These are phyloP conservation scores for Chrysosporium keratinophilum DNA, from an alignment of 2,329 filamentous ascomycete genomes.

Conservation along the genomic window DNA sequence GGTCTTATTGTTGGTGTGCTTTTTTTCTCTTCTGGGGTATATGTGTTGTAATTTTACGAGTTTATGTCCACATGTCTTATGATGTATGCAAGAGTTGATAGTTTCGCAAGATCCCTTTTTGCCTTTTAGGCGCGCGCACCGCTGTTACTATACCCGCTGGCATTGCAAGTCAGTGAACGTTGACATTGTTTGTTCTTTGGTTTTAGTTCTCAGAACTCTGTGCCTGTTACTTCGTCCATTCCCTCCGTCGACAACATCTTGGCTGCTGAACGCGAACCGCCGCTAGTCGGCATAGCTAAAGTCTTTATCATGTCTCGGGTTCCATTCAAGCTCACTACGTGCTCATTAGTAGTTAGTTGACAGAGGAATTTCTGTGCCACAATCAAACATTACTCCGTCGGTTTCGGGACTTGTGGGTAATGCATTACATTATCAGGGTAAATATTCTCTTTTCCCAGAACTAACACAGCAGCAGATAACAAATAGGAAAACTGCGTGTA, in stretches of 20 bases:
- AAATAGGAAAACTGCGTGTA: not conserved
- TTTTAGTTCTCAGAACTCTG: not conserved
- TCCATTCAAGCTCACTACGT: no score
- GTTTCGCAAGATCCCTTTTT: not conserved
- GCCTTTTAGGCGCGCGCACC: not conserved
- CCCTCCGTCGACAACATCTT: no score
- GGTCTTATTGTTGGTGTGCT: not conserved
- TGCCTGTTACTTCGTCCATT: not conserved
- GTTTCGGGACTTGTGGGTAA: no score
- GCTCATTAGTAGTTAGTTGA: no score
- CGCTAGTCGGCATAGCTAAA: no score
- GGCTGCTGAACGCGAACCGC: no score
- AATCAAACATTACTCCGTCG: no score
- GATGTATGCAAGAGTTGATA: not conserved
- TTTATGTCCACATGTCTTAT: constrained; percentile 3
- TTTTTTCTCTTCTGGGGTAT: not conserved
- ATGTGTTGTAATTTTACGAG: not conserved
- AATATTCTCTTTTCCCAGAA: not conserved
- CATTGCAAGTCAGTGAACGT: not conserved
- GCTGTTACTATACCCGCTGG: constrained; percentile 2
- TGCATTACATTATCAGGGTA: not conserved
- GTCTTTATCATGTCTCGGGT: no score
- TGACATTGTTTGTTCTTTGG: not conserved
- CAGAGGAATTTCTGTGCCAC: no score
- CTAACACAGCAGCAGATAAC: not conserved